Base-by-base conservation (phyloP, 2,329 filamentous ascomycete genomes). In the Fusarium oxysporum region DNA sequence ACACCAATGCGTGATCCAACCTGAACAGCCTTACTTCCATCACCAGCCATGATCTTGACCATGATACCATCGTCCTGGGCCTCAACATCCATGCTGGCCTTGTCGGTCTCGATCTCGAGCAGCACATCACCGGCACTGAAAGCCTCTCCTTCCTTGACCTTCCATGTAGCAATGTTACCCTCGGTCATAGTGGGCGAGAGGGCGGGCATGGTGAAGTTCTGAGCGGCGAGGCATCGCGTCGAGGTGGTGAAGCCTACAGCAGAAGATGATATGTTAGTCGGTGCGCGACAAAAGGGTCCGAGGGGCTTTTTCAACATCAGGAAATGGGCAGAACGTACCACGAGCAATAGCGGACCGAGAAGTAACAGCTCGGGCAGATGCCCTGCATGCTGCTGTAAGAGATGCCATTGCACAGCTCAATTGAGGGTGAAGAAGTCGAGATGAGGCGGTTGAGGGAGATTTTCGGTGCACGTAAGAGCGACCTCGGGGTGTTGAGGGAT, bases 171-270 rank as follows among this genome's bases (percentile, higher is more conserved):
- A 79, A 97, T 97, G 83, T 94, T 96, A 70, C 94, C 94, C 83
- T 97, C 94, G 71, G 94, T 97, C 94, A 97, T 97, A 64, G 94
- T 97, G 62, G 94, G 94, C 70, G 94, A 97, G 72, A 97, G 88
- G 44, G 94, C 94, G 32, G 94, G 94, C 95, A 97, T 97, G 62
- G 91, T 93, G 84, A 97, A 95, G 83, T 95, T 96, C 73, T 95
- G 92, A 30, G 94, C 94, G 55, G 92, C 94, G 76, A 92, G 87
- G 77, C 85, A 86, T 76, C 87, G 84, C 65, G 90, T 83, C 62
- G 89, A 90, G 45, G 91, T 89, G 74, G 88, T 86, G 81, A 93
- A 90, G 77, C 88, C 92, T 94, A 77, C 50, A 74, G 32, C 30
- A 38, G 30, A 62, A 51, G 69, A 63, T 45, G 44, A 28, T 62